phyloP scores from a whole-genome alignment of 2,329 filamentous ascomycete genomes.

The Leptographium lundbergii region DNA sequence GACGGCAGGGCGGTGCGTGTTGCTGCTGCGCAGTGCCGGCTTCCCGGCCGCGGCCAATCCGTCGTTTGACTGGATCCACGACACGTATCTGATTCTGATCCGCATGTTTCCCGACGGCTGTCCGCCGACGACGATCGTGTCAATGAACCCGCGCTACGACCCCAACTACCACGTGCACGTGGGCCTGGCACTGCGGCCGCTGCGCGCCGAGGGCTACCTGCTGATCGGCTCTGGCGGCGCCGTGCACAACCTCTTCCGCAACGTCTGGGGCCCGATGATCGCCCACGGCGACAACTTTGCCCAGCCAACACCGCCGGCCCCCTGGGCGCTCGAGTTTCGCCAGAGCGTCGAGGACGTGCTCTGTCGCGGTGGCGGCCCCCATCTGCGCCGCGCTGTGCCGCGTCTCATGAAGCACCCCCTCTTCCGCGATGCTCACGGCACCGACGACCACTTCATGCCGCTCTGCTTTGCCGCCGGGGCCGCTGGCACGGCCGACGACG shows the following conservation, averaged over 20 bases:
- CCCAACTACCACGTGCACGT: slow-evolving; percentile 36
- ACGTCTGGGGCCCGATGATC: slow-evolving; percentile 53
- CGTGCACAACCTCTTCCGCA: slow-evolving; percentile 59
- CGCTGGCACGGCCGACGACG: slow-evolving; percentile 34
- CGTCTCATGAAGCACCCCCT: slow-evolving; percentile 56
- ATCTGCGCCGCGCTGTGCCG: slow-evolving; percentile 40
- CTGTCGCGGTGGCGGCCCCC: slow-evolving; percentile 30
- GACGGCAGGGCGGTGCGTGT: slow-evolving; percentile 35
- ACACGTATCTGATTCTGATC: slow-evolving; percentile 56
- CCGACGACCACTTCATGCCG: slow-evolving; percentile 59
- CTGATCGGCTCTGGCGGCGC: slow-evolving; percentile 48
- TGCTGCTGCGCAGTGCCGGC: slow-evolving; percentile 34
- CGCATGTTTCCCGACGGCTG: slow-evolving; percentile 55
- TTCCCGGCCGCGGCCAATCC: slow-evolving; percentile 40
- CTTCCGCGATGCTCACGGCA: slow-evolving; percentile 54
- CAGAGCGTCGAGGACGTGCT: slow-evolving; percentile 52
- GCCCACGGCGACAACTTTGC: slow-evolving; percentile 50
- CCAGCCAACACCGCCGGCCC: slow-evolving; percentile 42
- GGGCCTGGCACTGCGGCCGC: slow-evolving; percentile 40
- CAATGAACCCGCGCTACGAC: slow-evolving; percentile 25
- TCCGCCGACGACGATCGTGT: slow-evolving; percentile 48
- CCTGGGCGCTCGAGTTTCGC: slow-evolving; percentile 51
- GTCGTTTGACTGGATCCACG: slow-evolving; percentile 59
- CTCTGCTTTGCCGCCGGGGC: slow-evolving; percentile 50
- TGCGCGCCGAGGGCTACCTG: slow-evolving; percentile 38